phyloP scores from a whole-genome alignment of 495 filamentous ascomycete species.

The Chaetomium tenue region DNA sequence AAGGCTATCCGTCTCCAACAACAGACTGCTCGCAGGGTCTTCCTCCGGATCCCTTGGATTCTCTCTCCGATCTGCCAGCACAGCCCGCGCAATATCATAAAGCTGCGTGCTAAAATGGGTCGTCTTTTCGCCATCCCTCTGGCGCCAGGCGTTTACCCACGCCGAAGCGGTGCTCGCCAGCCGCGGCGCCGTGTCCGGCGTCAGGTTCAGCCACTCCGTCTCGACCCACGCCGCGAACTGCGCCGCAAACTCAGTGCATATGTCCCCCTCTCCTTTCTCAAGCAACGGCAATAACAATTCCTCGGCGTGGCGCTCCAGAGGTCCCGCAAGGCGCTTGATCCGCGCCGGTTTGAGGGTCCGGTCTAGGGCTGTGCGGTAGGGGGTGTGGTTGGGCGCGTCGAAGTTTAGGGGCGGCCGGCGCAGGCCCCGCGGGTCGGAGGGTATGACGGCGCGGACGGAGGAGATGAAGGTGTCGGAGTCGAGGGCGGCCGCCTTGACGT shows the following conservation, averaged over 20 bases:
- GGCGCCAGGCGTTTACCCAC: constrained; percentile 6
- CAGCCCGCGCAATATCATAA: constrained; percentile 4
- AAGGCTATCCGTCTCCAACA: neutral
- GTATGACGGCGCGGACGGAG: constrained; percentile 5
- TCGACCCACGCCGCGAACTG: constrained; percentile 11
- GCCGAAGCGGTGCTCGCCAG: constrained; percentile 6
- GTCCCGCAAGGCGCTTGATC: neutral
- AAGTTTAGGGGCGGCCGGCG: constrained; percentile 8
- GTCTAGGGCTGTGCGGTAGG: constrained; percentile 3
- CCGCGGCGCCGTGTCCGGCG: constrained; percentile 7
- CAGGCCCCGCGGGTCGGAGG: constrained; percentile 8
- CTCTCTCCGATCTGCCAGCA: constrained; percentile 1
- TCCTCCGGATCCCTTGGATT: neutral
- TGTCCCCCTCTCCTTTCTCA: neutral
- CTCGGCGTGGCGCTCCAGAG: neutral
- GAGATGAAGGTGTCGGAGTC: constrained; percentile 9
- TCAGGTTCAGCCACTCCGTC: constrained; percentile 9
- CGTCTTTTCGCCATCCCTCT: constrained; percentile 5
- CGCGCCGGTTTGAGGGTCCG: constrained; percentile 7
- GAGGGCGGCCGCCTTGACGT: constrained; percentile 11
- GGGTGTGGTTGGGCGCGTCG: constrained; percentile 10
- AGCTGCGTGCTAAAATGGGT: constrained; percentile 4
- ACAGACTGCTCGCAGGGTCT: constrained; percentile 2
- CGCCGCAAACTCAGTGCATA: constrained; percentile 11
- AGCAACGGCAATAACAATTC: neutral